Evolutionary conservation across 139 green algal species (phyloP).

Genomic region (Chlamydomonas sp.): DNA sequence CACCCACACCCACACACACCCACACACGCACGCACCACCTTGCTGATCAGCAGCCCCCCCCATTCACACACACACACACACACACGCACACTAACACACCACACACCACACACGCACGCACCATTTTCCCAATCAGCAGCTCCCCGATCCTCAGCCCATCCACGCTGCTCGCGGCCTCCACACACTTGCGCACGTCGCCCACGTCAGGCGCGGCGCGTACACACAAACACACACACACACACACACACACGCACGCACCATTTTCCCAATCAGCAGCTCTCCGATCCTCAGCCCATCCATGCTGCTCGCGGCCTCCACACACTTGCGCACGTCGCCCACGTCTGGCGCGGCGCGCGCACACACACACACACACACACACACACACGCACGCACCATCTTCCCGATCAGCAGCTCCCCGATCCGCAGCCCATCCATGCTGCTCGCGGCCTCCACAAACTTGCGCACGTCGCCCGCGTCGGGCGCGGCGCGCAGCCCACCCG

Average conservation of each 20-base stretch:
- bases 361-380: not conserved
- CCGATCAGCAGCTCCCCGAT: constrained; percentile 53
- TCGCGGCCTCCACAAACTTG: constrained; percentile 55
- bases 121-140: constrained; percentile 61
- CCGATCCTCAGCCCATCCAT: constrained; percentile 56
- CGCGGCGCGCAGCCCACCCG: constrained; percentile 50
- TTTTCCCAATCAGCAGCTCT: constrained; percentile 53
- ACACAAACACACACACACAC: too few relatives aligned
- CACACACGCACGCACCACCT: too few relatives aligned
- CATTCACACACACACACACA: too few relatives aligned
- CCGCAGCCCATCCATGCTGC: constrained; percentile 47
- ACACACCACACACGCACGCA: too few relatives aligned
- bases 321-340: constrained; percentile 51
- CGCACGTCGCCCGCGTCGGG: constrained; percentile 52
- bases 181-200: constrained; percentile 59
- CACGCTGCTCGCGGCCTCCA: constrained; percentile 45
- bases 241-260: too few relatives aligned
- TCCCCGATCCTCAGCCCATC: constrained; percentile 53
- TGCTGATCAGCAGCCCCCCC: too few relatives aligned
- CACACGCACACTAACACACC: too few relatives aligned
- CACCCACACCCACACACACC: too few relatives aligned
- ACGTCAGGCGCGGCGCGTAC: too few relatives aligned
- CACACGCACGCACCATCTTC: constrained; percentile 50
- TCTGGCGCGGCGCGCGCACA: constrained; percentile 33
- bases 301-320: constrained; percentile 50